Evolutionary conservation across 2,329 filamentous ascomycete genomes (phyloP).

Genomic region (Talaromyces sp.): DNA sequence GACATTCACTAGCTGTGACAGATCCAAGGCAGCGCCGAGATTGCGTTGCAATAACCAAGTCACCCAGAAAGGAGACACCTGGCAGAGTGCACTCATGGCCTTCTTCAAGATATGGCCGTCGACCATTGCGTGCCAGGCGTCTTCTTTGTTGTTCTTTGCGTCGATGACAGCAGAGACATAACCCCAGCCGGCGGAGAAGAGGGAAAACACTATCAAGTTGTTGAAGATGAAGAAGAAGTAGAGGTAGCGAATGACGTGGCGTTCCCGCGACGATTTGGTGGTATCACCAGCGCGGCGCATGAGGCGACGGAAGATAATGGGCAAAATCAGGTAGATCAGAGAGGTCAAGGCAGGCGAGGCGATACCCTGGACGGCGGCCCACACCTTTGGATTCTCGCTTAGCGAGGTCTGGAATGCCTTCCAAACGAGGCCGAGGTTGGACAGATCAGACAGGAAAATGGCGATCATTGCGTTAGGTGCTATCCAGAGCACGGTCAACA

Average conservation of each 20-base stretch:
- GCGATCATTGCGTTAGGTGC: constrained; percentile 91
- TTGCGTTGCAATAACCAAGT: constrained; percentile 91
- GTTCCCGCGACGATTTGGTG: constrained; percentile 86
- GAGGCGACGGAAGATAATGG: constrained; percentile 84
- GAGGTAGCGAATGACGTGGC: constrained; percentile 84
- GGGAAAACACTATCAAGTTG: constrained; percentile 88
- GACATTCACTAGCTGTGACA: constrained; percentile 82
- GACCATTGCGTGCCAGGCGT: constrained; percentile 66
- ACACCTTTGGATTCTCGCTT: constrained; percentile 59
- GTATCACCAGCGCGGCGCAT: constrained; percentile 79
- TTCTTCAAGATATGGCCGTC: constrained; percentile 59
- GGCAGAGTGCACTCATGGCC: constrained; percentile 71
- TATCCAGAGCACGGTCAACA: constrained; percentile 81
- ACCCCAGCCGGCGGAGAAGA: constrained; percentile 78
- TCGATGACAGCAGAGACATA: constrained; percentile 65
- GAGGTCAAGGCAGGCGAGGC: constrained; percentile 83
- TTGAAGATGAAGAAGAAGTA: constrained; percentile 98
- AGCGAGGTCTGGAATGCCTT: constrained; percentile 64
- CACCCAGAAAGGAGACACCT: constrained; percentile 87
- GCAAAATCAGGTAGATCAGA: constrained; percentile 78
- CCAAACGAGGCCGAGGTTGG: constrained; percentile 78
- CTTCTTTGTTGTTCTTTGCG: constrained; percentile 51
- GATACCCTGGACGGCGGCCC: constrained; percentile 90
- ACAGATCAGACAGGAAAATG: constrained; percentile 83
- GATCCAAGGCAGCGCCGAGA: constrained; percentile 84